phyloP scores from a whole-genome alignment of 192 early-diverging fungal species.

The Rhizoclosmatium globosum region DNA sequence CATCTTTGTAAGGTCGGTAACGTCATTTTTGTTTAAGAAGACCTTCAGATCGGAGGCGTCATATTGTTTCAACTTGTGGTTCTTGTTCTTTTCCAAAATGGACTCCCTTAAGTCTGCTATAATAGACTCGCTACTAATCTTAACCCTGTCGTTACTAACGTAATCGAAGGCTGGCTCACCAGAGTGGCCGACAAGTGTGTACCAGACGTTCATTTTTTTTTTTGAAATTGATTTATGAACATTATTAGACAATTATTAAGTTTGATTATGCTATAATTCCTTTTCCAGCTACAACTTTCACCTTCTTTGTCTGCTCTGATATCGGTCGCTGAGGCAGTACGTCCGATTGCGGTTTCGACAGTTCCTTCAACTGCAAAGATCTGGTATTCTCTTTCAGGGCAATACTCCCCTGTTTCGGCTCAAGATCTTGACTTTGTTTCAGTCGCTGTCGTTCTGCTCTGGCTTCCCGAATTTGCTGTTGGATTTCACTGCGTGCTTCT shows the following conservation, averaged over 20 bases:
- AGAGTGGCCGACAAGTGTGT: not conserved
- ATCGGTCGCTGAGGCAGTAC: not conserved
- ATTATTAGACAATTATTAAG: not conserved
- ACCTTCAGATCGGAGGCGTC: not conserved
- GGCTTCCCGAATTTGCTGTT: conserved; percentile 32
- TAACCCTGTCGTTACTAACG: not conserved
- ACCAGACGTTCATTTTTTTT: not conserved
- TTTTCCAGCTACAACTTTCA: conserved; percentile 35
- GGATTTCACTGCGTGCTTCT: conserved; percentile 38
- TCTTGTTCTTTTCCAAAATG: conserved; percentile 10
- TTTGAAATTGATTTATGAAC: not conserved
- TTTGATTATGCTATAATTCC: conserved; percentile 20
- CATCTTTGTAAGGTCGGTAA: conserved; percentile 1
- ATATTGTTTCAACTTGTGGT: not conserved
- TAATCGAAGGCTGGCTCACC: not conserved
- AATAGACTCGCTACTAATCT: not conserved
- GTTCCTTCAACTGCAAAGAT: no score
- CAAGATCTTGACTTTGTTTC: conserved; percentile 9
- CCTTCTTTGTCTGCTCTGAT: not conserved
- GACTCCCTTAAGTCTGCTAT: conserved; percentile 4
- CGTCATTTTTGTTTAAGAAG: conserved; percentile 4
- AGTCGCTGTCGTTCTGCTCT: conserved; percentile 20
- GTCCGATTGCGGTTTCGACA: no score
- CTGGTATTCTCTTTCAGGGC: no score
- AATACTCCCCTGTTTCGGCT: no score